phyloP scores from a whole-genome alignment of 1,284 basidiomycete genomes.

The Heimioporus retisporus region DNA sequence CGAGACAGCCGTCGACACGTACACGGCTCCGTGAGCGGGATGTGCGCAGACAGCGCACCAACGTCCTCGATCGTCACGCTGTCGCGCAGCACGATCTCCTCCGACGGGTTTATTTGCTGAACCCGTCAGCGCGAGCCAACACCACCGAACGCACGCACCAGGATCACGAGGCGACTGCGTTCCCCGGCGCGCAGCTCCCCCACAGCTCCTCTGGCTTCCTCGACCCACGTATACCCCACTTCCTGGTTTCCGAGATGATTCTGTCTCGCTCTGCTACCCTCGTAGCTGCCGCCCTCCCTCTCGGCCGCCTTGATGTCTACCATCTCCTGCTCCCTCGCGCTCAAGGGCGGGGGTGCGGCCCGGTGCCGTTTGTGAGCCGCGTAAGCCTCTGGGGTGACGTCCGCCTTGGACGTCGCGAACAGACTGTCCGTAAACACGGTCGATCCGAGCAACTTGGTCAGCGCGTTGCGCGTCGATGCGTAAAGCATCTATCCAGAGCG shows the following conservation, averaged over 20 bases:
- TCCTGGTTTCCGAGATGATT: constrained; percentile 65
- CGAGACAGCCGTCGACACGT: constrained; percentile 26
- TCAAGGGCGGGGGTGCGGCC: constrained; percentile 83
- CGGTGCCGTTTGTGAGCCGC: constrained; percentile 79
- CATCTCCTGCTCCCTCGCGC: constrained; percentile 84
- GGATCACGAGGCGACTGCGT: constrained; percentile 64
- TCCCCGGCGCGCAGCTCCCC: constrained; percentile 61
- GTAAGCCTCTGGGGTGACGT: constrained; percentile 76
- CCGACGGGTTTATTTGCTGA: constrained; percentile 70
- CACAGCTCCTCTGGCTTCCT: constrained; percentile 73
- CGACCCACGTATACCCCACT: constrained; percentile 71
- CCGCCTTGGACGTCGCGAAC: constrained; percentile 83
- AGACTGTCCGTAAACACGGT: constrained; percentile 81
- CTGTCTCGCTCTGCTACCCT: constrained; percentile 64
- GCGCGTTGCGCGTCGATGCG: constrained; percentile 82
- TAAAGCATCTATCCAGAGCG: constrained; percentile 85
- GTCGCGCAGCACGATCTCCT: constrained; percentile 62
- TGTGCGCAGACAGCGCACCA: constrained; percentile 54
- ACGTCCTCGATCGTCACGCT: constrained; percentile 49
- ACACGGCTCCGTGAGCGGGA: constrained; percentile 69
- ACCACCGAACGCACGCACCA: constrained; percentile 55
- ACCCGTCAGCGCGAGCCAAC: not conserved
- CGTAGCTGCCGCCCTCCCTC: constrained; percentile 60
- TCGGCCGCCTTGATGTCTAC: constrained; percentile 82
- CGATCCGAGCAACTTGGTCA: constrained; percentile 83